Base-by-base conservation (phyloP, 495 filamentous ascomycete genomes). In the Pseudoneurospora amorphoporcata region DNA sequence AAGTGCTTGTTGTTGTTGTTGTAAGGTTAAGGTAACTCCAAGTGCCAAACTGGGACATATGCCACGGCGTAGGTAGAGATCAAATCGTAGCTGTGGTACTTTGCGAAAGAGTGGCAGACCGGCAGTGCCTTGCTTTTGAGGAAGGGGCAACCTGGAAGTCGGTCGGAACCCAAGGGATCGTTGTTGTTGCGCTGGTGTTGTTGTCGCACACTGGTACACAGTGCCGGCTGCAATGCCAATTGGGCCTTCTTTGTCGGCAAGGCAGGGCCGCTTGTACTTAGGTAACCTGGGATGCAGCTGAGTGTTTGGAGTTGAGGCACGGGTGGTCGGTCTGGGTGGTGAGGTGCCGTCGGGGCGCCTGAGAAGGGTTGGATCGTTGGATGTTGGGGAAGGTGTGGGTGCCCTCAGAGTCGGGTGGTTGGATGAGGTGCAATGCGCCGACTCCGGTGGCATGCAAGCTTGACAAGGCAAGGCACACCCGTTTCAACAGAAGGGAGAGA, bases 1-100 rank as follows among this genome's bases (percentile, higher is more conserved):
- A 61, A 70, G 38, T 53, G 14, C 37, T 65, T 71, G 73, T 72
- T 75, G 72, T 72, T 70, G 39, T 72, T 69, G 68, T 61, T 37
- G 53, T 37, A 14, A 65, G 53, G 29, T 65, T 17, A 58, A n/a
- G n/a, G n/a, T n/a, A n/a, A 58, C 47, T 58, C 47, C 4, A 58
- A 58, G 4, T 58, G 47, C 23, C 19, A 29, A 19, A 29, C 47
- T 58, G 23, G 47, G 47, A 37, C 5, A 37, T 3, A 37, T 37
- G 35, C 35, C 35, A 37, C 53, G 29, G 53, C 29, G 53, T 65
- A 65, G 53, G 53, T 65, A 35, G 53, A 65, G 53, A 65, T 65
- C 29, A 29, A 29, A 65, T 37, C 29, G 53, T 35, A 65, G 53
- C 53, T 65, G 23, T 23, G 53, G 3, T 35, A 17, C 53, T 65